Evolutionary conservation across 371 early-diverging fungal species (phyloP).

Genomic region (Lichtheimia ornata): DNA sequence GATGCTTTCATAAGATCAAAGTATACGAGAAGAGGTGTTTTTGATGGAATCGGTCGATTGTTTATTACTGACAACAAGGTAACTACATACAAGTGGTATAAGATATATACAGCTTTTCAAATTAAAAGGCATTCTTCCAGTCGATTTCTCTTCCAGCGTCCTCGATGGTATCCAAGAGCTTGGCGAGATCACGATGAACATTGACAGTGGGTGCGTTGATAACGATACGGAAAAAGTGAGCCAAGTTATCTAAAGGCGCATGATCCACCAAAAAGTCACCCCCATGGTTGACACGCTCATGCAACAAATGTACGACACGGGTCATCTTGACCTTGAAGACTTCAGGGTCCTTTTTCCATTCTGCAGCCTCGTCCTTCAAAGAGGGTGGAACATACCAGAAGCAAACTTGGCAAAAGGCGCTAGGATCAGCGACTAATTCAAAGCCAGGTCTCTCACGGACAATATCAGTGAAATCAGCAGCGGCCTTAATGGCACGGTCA

Average conservation of each 20-base stretch:
- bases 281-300: slow-evolving; percentile 44
- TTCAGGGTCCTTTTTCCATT: slow-evolving; percentile 15
- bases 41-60: too few relatives aligned
- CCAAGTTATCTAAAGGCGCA: slow-evolving; percentile 56
- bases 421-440: slow-evolving; percentile 35
- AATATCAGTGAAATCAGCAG: slow-evolving; percentile 38
- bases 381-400: slow-evolving; percentile 68
- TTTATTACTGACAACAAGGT: too few relatives aligned
- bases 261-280: slow-evolving; percentile 72
- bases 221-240: slow-evolving; percentile 74
- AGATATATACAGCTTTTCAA: not conserved
- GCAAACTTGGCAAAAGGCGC: slow-evolving; percentile 59
- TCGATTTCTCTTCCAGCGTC: slow-evolving; percentile 25
- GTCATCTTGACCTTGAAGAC: slow-evolving; percentile 38
- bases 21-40: too few relatives aligned
- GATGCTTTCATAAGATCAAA: too few relatives aligned
- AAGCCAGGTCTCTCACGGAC: slow-evolving; percentile 37
- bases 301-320: slow-evolving; percentile 54
- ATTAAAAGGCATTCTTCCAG: slow-evolving; percentile 22
- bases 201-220: slow-evolving; percentile 70
- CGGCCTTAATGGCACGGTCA: slow-evolving; percentile 46
- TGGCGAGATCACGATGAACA: slow-evolving; percentile 49
- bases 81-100: too few relatives aligned
- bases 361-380: slow-evolving; percentile 1
- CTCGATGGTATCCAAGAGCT: slow-evolving; percentile 62